Evolutionary conservation across 371 early-diverging fungal species (phyloP).

Genomic region (Mortierella sp.): DNA sequence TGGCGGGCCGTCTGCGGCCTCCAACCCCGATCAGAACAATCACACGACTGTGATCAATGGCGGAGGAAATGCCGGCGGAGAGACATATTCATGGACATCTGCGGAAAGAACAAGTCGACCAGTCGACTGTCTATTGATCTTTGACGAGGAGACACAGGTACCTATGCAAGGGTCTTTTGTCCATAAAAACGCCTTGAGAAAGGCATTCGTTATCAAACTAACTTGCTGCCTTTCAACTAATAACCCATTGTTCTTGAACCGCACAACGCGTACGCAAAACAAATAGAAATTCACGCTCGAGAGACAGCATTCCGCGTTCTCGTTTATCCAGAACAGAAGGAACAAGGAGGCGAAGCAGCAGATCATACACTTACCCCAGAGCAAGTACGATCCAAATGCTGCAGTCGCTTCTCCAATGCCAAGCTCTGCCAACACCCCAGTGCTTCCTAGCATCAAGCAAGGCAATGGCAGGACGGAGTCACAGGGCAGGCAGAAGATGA

Average conservation of each 20-base stretch:
- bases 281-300: conserved; percentile 46
- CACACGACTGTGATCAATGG: conserved; percentile 2
- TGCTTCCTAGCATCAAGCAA: conserved; percentile 3
- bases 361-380: conserved; percentile 35
- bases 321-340: conserved; percentile 36
- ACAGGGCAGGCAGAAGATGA: not conserved
- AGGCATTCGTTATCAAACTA: no score
- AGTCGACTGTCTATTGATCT: conserved; percentile 49
- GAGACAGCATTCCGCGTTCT: conserved; percentile 39
- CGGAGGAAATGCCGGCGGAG: conserved; percentile 14
- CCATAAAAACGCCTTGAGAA: no score
- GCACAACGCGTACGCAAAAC: not conserved
- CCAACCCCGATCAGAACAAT: conserved; percentile 10
- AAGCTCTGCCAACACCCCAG: conserved; percentile 13
- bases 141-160: conserved; percentile 53
- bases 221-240: no score
- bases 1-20: conserved; percentile 11
- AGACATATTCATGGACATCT: conserved; percentile 36
- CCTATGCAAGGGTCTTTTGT: not conserved
- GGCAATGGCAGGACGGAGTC: conserved; percentile 20
- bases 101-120: conserved; percentile 25
- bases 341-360: conserved; percentile 35
- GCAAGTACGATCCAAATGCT: conserved; percentile 27
- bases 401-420: conserved; percentile 12
- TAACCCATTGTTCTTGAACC: no score